These are phyloP conservation scores for Juglanconis juglandina DNA, from an alignment of 2,329 filamentous ascomycete genomes.

Conservation along the genomic window DNA sequence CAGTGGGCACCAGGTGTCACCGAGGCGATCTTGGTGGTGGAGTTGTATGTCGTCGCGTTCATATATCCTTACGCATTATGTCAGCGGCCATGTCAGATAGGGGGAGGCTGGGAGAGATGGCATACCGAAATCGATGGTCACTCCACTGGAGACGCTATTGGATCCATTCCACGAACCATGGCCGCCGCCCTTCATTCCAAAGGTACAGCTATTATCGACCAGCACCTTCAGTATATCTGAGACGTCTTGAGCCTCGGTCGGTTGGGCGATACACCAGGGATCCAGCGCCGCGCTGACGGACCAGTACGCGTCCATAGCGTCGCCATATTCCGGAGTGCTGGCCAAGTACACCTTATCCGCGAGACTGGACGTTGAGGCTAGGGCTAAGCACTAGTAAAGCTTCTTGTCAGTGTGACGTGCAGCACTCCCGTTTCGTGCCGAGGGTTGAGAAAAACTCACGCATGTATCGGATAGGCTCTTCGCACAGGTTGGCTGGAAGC, in stretches of 20 bases:
- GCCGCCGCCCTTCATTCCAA: slow-evolving; percentile 34
- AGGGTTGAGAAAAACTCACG: background rate
- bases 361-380: slow-evolving; percentile 23
- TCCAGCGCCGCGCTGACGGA: slow-evolving; percentile 32
- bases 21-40: slow-evolving; percentile 27
- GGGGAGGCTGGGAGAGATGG: too few species aligned
- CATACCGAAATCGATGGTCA: slow-evolving; percentile 32
- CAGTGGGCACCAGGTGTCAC: slow-evolving; percentile 33
- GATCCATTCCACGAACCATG: slow-evolving; percentile 31
- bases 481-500: background rate
- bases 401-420: background rate
- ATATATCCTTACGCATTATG: background rate
- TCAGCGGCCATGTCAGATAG: background rate
- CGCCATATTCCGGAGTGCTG: slow-evolving; percentile 25
- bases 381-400: slow-evolving; percentile 25
- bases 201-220: slow-evolving; percentile 28
- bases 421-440: background rate
- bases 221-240: slow-evolving; percentile 33
- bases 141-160: slow-evolving; percentile 31
- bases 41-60: slow-evolving; percentile 29
- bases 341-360: slow-evolving; percentile 29
- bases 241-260: slow-evolving; percentile 31
- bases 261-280: slow-evolving; percentile 35
- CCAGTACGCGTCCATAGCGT: slow-evolving; percentile 34
- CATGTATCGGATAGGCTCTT: background rate